phyloP scores from a whole-genome alignment of 176 grass and related monocot species.

The Calamus simplicifolius region DNA sequence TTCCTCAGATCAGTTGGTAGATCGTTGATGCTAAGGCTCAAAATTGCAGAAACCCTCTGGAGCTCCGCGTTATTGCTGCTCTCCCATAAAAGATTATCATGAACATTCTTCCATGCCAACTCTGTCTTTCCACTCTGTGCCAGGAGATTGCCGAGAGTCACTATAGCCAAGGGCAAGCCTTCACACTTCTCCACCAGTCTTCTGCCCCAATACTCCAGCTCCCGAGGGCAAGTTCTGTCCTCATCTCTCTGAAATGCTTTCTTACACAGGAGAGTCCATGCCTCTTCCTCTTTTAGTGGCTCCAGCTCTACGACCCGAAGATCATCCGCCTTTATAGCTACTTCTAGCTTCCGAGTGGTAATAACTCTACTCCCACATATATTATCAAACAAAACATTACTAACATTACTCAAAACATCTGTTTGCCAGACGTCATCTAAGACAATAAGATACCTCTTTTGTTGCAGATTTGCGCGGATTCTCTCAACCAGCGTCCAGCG shows the following conservation, averaged over 20 bases:
- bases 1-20: slow-evolving; percentile 30
- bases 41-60: slow-evolving; percentile 27
- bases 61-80: slow-evolving; percentile 12
- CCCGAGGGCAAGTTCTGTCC: slow-evolving; percentile 20
- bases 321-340: slow-evolving; percentile 24
- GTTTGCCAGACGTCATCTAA: slow-evolving; percentile 68
- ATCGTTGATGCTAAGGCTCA: slow-evolving; percentile 43
- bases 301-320: slow-evolving; percentile 4
- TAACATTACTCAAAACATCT: slow-evolving; percentile 31
- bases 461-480: slow-evolving; percentile 2
- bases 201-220: slow-evolving; percentile 16
- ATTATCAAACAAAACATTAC: slow-evolving; percentile 32
- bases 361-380: slow-evolving; percentile 26
- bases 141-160: slow-evolving; percentile 36
- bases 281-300: slow-evolving; percentile 24
- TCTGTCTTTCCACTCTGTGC: slow-evolving; percentile 21
- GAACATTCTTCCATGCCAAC: slow-evolving; percentile 27
- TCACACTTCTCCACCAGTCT: slow-evolving; percentile 48
- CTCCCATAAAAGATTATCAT: slow-evolving; percentile 42
- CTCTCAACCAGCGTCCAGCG: slow-evolving; percentile 6
- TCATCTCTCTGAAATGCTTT: slow-evolving; percentile 4
- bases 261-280: slow-evolving; percentile 11
- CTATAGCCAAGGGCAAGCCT: slow-evolving; percentile 35
- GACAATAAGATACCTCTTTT: slow-evolving; percentile 51
- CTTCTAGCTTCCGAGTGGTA: slow-evolving; percentile 43